Conservation (phyloP, 2,329 filamentous ascomycete species). For the Trichoderma lentiforme region DNA sequence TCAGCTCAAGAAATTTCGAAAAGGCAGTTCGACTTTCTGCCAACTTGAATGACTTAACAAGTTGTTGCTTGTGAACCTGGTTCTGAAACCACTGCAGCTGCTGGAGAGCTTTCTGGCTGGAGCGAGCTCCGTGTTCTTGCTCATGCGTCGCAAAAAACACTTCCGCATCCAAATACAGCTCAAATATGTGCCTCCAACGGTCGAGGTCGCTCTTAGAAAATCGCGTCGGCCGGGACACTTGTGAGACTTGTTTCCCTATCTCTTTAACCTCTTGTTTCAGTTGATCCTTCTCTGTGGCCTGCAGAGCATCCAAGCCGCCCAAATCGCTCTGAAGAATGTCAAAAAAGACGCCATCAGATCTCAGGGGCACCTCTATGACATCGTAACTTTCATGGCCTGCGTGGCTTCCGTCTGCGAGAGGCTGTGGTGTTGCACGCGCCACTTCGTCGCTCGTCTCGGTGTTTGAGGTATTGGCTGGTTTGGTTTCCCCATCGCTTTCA, state of each 20-base stretch:
- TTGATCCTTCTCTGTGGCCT: constrained; percentile 60
- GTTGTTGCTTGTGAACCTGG: constrained; percentile 58
- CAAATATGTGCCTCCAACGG: constrained; percentile 77
- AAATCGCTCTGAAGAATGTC: constrained; percentile 70
- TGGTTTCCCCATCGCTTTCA: neutral
- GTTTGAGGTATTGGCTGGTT: neutral
- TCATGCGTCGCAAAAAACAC: constrained; percentile 82
- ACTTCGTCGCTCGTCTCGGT: neutral
- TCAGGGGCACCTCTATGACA: constrained; percentile 68
- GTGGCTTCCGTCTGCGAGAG: neutral
- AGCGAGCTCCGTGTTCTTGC: constrained; percentile 63
- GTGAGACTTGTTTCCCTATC: constrained; percentile 63
- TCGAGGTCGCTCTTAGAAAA: constrained; percentile 65
- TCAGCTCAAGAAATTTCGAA: constrained; percentile 67
- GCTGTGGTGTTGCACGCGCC: neutral
- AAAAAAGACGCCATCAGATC: constrained; percentile 78
- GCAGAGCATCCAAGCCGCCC: constrained; percentile 63
- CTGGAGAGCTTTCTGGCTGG: constrained; percentile 61
- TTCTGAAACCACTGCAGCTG: constrained; percentile 70
- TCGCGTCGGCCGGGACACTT: constrained; percentile 60
- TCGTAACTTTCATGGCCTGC: constrained; percentile 24
- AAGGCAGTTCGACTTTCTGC: constrained; percentile 63
- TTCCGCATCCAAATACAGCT: constrained; percentile 73
- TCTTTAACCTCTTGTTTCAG: constrained; percentile 61
- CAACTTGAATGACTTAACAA: constrained; percentile 62